Conservation (phyloP, 805 yeast genomes). For the Starmera amethionina region DNA sequence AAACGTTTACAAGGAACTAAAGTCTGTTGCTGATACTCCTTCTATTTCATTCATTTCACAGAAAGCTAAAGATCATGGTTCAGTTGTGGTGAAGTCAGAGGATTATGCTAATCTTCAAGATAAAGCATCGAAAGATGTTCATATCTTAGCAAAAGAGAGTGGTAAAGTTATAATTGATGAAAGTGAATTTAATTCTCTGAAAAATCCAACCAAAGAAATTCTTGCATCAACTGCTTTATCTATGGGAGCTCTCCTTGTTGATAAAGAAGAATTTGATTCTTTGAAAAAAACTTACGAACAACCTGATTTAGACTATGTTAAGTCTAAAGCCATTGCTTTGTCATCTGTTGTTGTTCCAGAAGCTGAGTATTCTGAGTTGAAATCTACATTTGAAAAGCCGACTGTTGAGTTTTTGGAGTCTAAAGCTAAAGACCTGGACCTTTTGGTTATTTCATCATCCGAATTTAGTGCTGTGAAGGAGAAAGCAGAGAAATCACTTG, state of each 20-base stretch:
- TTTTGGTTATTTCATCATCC: conserved; percentile 6
- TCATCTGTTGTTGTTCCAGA: conserved; percentile 1
- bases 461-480: conserved; percentile 1
- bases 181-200: conserved; percentile 4
- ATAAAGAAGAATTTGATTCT: background rate
- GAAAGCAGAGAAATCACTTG: conserved; percentile 5
- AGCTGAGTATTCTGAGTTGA: conserved; percentile 5
- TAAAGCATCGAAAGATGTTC: conserved; percentile 1
- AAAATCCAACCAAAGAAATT: conserved; percentile 4
- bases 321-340: conserved; percentile 7
- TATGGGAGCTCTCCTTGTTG: background rate
- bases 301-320: conserved; percentile 10
- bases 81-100: conserved; percentile 9
- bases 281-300: conserved; percentile 4
- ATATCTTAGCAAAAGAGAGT: conserved; percentile 2
- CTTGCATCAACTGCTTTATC: background rate
- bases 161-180: conserved; percentile 1
- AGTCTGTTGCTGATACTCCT: conserved; percentile 12
- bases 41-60: conserved; percentile 2
- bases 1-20: conserved; percentile 15
- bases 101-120: background rate
- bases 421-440: conserved; percentile 12
- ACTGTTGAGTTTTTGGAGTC: conserved; percentile 7
- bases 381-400: conserved; percentile 2
- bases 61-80: conserved; percentile 11